Evolutionary conservation across 2,329 filamentous ascomycete genomes (phyloP).

Genomic region (Aspergillus ochraceus): DNA sequence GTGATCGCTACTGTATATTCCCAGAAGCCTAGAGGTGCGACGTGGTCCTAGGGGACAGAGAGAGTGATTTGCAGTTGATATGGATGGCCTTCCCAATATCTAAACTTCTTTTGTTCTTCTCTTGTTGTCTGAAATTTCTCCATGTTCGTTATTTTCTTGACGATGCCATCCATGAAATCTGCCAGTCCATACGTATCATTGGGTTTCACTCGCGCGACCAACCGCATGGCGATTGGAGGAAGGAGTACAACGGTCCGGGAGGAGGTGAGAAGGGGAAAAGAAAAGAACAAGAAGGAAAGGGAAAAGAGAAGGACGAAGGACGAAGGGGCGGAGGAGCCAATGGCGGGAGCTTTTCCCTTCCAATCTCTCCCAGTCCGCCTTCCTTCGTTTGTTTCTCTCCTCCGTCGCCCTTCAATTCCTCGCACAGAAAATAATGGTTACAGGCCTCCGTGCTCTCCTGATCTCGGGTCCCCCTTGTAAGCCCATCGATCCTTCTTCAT

Average conservation of each 20-base stretch:
- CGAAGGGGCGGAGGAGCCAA: not conserved
- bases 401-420: not conserved
- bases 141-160: not conserved
- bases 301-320: not conserved
- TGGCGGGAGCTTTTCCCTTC: not conserved
- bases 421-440: not conserved
- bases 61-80: not conserved
- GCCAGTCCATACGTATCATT: not conserved
- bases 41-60: not conserved
- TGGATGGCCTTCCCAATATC: not conserved
- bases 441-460: constrained; percentile 4
- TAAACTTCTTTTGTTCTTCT: not conserved
- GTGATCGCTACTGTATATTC: not conserved
- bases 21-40: not conserved
- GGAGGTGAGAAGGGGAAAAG: not conserved
- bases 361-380: no score
- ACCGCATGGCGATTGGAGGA: not conserved
- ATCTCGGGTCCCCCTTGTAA: not conserved
- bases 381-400: not conserved
- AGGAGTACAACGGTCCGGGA: not conserved
- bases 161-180: not conserved
- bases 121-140: not conserved
- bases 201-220: not conserved
- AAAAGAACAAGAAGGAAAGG: not conserved
- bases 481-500: constrained; percentile 1